Base-by-base conservation (phyloP, 192 early-diverging fungal genomes). In the Mycoemilia scoparia region DNA sequence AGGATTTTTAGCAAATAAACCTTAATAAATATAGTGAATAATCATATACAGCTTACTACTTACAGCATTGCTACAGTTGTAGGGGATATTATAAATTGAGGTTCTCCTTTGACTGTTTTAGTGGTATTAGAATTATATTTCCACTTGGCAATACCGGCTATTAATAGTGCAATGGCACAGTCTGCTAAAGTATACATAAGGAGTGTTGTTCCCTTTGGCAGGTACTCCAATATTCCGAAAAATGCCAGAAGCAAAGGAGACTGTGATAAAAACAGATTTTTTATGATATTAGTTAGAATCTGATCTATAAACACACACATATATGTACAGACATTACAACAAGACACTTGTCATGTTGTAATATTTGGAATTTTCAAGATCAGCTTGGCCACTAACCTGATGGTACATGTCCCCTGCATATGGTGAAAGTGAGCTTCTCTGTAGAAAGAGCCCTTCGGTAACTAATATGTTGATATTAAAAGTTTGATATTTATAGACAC, bases 321-420 rank as follows among this genome's bases (percentile, higher is more conserved):
- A n/a, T n/a, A n/a, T n/a, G n/a, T n/a, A n/a, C n/a, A n/a, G n/a
- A n/a, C n/a, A n/a, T n/a, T n/a, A n/a, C n/a, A n/a, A n/a, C n/a
- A n/a, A n/a, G n/a, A n/a, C n/a, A n/a, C n/a, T n/a, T n/a, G n/a
- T n/a, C n/a, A n/a, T n/a, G n/a, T n/a, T n/a, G n/a, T n/a, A n/a
- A n/a, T n/a, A n/a, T n/a, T n/a, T n/a, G n/a, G n/a, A n/a, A n/a
- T n/a, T n/a, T n/a, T n/a, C n/a, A n/a, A n/a, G n/a, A n/a, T n/a
- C n/a, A n/a, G n/a, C n/a, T n/a, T n/a, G n/a, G n/a, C n/a, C n/a
- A n/a, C n/a, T n/a, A n/a, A n/a, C n/a, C n/a, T n/a, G 88, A 52
- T 92, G 85, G 46, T 79, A 84, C 11, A 82, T 63, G 25, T 79
- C 82, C 16, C 86, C 87, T 38, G 88, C 80, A 51, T 84, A 95